phyloP scores from a whole-genome alignment of 805 yeast species.

The Huiozyma sinensis region DNA sequence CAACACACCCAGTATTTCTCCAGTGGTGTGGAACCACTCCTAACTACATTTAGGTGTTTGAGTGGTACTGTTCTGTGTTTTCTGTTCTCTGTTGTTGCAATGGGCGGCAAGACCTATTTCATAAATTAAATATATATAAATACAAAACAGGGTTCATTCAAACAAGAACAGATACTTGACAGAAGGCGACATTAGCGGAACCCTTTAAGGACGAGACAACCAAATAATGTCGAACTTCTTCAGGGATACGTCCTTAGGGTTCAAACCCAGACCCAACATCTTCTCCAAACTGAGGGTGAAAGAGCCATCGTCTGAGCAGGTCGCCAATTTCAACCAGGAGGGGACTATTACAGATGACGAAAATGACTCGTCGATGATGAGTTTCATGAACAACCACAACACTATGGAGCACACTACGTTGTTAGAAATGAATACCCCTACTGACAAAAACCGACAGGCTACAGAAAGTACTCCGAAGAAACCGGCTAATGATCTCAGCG shows the following conservation, averaged over 20 bases:
- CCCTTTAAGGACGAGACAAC: no score
- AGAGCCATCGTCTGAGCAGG: constrained; percentile 4
- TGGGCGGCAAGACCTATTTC: no score
- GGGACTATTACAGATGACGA: constrained; percentile 7
- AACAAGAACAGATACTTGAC: no score
- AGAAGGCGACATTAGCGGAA: no score
- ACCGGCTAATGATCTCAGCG: constrained; percentile 13
- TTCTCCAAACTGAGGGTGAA: constrained; percentile 21
- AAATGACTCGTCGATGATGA: constrained; percentile 14
- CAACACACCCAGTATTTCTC: no score
- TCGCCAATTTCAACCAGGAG: neutral
- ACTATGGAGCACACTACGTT: neutral
- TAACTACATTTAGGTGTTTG: no score
- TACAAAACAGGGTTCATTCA: no score
- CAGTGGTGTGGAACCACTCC: no score
- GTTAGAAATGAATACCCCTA: neutral
- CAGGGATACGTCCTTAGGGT: constrained; percentile 22
- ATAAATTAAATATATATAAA: neutral
- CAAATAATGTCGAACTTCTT: constrained; percentile 25
- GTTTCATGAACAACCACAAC: constrained; percentile 2
- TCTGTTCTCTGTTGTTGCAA: no score
- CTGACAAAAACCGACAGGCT: neutral
- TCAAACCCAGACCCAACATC: constrained; percentile 26
- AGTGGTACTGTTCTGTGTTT: no score
- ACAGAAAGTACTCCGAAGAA: constrained; percentile 11